Base-by-base conservation (phyloP, 305 asterid species). In the Fraxinus dipetala region DNA sequence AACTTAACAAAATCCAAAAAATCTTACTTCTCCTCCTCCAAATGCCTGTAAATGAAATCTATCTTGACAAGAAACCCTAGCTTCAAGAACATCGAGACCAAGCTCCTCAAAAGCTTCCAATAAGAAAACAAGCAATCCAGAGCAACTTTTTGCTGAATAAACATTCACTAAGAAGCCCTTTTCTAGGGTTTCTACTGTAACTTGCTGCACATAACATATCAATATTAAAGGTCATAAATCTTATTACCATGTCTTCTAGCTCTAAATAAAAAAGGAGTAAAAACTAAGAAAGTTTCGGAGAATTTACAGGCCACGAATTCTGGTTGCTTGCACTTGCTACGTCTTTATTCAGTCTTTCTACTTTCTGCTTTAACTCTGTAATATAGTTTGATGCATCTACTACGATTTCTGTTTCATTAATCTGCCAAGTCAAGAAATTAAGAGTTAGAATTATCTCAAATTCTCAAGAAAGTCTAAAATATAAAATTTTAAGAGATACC, bases 41-140 rank as follows among this genome's bases (percentile, higher is more conserved):
- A 92, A 63, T 14, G 97, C 98, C 88, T 92, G 92, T 40, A 95
- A 87, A 72, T 89, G 92, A 84, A 95, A 95, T 78, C 51, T 87
- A 61, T 95, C 91, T 0, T 85, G 89, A 87, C 96, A 95, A 30
- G 98, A 93, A 93, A 95, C 93, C 95, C 97, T 92, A 89, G 97
- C 98, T 83, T 95, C 97, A 76, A 91, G 85, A 9, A 95, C 93
- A 73, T 84, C 87, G 18, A 95, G 98, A 20, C 98, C 95, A 36
- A 93, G 83, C 45, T 91, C 92, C 82, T 95, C 99, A 83, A 95
- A 90, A 56, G 96, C 93, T 67, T 90, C 95, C 77, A 95, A 72
- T 80, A 92, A 90, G 65, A 83, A 82, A 18, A 91, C 93, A 18
- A 93, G 94, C 83, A 95, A 79, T 22, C 97, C 97, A 0, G 97